phyloP scores from a whole-genome alignment of 495 filamentous ascomycete species.

The Aspergillus sparsus region DNA sequence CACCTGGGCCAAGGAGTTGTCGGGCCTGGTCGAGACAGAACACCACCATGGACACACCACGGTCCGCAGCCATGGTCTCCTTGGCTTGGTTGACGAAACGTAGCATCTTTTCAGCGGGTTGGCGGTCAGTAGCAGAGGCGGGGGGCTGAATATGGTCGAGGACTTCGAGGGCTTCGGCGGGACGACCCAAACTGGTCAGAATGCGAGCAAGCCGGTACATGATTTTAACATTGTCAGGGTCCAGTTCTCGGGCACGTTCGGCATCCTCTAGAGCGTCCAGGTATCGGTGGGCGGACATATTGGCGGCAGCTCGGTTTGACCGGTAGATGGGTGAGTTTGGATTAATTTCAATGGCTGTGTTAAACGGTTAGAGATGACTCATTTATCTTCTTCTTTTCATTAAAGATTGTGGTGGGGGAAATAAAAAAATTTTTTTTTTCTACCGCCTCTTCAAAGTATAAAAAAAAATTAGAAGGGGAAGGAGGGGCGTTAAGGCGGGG shows the following conservation, averaged over 20 bases:
- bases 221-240: slow-evolving; percentile 81
- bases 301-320: slow-evolving; percentile 91
- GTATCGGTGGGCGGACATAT: slow-evolving; percentile 80
- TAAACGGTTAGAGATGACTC: slow-evolving; percentile 6
- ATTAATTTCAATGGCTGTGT: slow-evolving; percentile 72
- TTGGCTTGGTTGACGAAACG: slow-evolving; percentile 79
- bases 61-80: slow-evolving; percentile 68
- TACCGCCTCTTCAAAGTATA: too few relatives aligned
- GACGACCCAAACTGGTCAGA: slow-evolving; percentile 80
- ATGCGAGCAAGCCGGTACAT: slow-evolving; percentile 85
- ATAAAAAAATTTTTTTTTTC: neutral
- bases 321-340: slow-evolving; percentile 78
- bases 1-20: slow-evolving; percentile 68
- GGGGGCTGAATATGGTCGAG: slow-evolving; percentile 64
- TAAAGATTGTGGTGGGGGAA: neutral
- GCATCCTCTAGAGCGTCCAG: slow-evolving; percentile 82
- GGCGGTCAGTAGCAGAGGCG: slow-evolving; percentile 78
- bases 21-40: slow-evolving; percentile 91
- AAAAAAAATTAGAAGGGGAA: too few relatives aligned
- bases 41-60: slow-evolving; percentile 81
- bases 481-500: too few relatives aligned
- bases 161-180: slow-evolving; percentile 82
- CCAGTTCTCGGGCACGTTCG: slow-evolving; percentile 73
- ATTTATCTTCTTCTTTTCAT: neutral
- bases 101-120: slow-evolving; percentile 77